These are phyloP conservation scores for Terfezia claveryi DNA, from an alignment of 495 filamentous ascomycete genomes.

Conservation along the genomic window DNA sequence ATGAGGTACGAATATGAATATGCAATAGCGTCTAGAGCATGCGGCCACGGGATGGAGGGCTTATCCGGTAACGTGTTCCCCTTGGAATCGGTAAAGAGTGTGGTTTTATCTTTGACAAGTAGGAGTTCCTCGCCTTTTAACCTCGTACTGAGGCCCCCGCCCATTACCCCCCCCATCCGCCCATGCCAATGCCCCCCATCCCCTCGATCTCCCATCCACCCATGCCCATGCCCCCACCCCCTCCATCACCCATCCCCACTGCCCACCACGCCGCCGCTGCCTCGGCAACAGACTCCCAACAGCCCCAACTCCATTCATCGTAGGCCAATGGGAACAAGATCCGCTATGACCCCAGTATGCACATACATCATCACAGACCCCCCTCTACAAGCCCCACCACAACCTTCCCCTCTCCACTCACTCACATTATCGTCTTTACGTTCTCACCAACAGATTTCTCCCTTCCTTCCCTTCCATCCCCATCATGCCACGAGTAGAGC, in stretches of 20 bases:
- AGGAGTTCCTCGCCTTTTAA: constrained; percentile 65
- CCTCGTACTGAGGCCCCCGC: constrained; percentile 45
- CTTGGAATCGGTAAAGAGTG: constrained; percentile 64
- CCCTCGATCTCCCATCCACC: too few species aligned
- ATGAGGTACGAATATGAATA: constrained; percentile 93
- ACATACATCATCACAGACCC: constrained; percentile 79
- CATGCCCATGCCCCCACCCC: too few species aligned
- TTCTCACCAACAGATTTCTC: constrained; percentile 62
- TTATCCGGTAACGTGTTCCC: constrained; percentile 56
- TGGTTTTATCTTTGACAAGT: constrained; percentile 88
- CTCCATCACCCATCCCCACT: too few species aligned
- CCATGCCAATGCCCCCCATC: too few species aligned
- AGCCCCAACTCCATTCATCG: constrained; percentile 43
- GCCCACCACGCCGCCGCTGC: constrained; percentile 23
- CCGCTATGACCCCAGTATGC: constrained; percentile 41
- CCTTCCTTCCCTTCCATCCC: constrained; percentile 54
- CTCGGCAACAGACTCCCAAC: constrained; percentile 40
- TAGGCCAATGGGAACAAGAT: constrained; percentile 61
- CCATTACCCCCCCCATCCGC: too few species aligned
- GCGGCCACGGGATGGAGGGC: constrained; percentile 73
- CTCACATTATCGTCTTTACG: constrained; percentile 74
- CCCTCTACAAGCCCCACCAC: constrained; percentile 56
- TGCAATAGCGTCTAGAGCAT: constrained; percentile 71
- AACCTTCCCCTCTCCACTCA: constrained; percentile 57
- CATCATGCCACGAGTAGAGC: constrained; percentile 88